A percentile compares a stretch with the other conserved stretches of the same genome.
phyloP scores from a whole-genome alignment of 805 yeast genomes.

The Starmerella stigmatis region DNA sequence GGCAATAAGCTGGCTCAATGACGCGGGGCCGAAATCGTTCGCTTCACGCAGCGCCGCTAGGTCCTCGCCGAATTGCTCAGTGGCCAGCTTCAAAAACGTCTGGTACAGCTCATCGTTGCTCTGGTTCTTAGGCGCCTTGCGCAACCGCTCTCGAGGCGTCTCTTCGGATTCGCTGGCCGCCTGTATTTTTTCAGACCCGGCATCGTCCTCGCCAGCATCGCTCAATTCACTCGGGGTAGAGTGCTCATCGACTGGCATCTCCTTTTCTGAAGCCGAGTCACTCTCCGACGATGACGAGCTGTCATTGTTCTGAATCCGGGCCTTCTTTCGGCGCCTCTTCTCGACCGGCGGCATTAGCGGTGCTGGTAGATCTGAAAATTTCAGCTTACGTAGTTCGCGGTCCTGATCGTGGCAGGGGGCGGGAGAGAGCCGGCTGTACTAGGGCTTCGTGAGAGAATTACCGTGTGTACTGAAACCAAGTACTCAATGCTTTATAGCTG shows the following conservation, averaged over 20 bases:
- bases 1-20: constrained; percentile 29
- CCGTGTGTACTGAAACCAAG: too few species aligned
- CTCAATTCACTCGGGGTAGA: constrained; percentile 16
- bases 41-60: constrained; percentile 35
- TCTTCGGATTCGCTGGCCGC: constrained; percentile 3
- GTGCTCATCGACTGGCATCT: background rate
- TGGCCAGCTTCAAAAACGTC: constrained; percentile 38
- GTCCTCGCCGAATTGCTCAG: constrained; percentile 41
- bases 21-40: constrained; percentile 34
- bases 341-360: constrained; percentile 13
- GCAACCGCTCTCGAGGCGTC: constrained; percentile 22
- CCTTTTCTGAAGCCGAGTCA: constrained; percentile 1
- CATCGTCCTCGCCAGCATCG: constrained; percentile 19
- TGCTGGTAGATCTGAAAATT: background rate
- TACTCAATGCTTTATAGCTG: too few species aligned
- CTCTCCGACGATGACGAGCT: constrained; percentile 20
- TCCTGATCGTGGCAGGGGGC: too few species aligned
- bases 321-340: constrained; percentile 26
- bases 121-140: constrained; percentile 18
- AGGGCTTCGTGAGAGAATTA: too few species aligned
- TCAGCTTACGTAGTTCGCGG: constrained; percentile 1
- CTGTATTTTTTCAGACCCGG: background rate
- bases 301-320: constrained; percentile 20
- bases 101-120: constrained; percentile 23
- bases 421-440: too few species aligned